Conservation (phyloP, 306 rosid genomes). For the Carpinus fangiana region DNA sequence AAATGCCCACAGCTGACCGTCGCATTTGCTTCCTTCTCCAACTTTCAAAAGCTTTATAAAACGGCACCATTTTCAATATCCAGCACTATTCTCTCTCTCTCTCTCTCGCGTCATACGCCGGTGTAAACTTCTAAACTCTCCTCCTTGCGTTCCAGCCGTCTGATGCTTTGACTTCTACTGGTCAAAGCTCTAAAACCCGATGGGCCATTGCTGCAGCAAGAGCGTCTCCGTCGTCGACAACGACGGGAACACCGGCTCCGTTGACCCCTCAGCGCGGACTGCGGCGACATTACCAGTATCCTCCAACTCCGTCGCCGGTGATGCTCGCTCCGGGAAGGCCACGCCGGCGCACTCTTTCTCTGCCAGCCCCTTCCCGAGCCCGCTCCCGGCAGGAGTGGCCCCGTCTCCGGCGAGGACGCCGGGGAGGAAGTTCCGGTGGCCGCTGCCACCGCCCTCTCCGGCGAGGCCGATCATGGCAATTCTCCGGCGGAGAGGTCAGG, state of each 20-base stretch:
- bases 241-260: conserved; percentile 28
- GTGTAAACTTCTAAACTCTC: conserved; percentile 20
- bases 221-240: conserved; percentile 51
- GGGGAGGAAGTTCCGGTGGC: conserved; percentile 88
- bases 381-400: conserved; percentile 77
- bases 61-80: conserved; percentile 15
- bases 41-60: conserved; percentile 22
- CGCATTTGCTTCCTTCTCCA: conserved; percentile 31
- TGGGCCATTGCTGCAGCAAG: conserved; percentile 91
- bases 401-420: conserved; percentile 90
- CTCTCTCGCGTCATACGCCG: conserved; percentile 19
- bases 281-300: conserved; percentile 18
- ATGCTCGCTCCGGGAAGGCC: conserved; percentile 43
- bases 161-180: conserved; percentile 41
- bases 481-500: conserved; percentile 56
- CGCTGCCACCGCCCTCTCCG: conserved; percentile 91
- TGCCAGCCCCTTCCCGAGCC: conserved; percentile 65
- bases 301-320: conserved; percentile 31
- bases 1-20: conserved; percentile 36
- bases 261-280: conserved; percentile 30
- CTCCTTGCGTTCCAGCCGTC: conserved; percentile 33
- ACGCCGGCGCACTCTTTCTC: conserved; percentile 70
- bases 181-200: conserved; percentile 32
- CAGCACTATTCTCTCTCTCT: background rate
- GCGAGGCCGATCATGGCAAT: conserved; percentile 93